phyloP scores from a whole-genome alignment of 2,329 filamentous ascomycete species.

The Aspergillus fumigatus region DNA sequence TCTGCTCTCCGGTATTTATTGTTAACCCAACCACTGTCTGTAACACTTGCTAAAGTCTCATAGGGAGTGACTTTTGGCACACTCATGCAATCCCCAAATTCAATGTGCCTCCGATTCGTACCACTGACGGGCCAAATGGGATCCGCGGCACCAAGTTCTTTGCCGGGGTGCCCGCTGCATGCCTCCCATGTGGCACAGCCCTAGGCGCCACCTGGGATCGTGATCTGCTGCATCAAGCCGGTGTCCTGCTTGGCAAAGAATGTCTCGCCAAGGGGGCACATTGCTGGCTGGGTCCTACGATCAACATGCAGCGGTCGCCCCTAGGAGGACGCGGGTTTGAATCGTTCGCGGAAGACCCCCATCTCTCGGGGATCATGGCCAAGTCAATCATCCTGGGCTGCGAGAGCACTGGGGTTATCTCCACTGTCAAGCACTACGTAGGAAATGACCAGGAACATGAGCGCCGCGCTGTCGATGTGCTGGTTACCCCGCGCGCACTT shows the following conservation, averaged over 20 bases:
- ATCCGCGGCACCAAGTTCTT: slow-evolving; percentile 66
- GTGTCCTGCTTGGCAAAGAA: slow-evolving; percentile 64
- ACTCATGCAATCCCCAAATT: slow-evolving; percentile 57
- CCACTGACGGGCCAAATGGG: slow-evolving; percentile 67
- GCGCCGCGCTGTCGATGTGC: slow-evolving; percentile 25
- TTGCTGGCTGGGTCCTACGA: slow-evolving; percentile 57
- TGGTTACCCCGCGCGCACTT: slow-evolving; percentile 44
- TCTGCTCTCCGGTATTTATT: slow-evolving; percentile 15
- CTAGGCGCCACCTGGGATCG: slow-evolving; percentile 57
- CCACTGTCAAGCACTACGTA: slow-evolving; percentile 62
- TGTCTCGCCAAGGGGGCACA: slow-evolving; percentile 57
- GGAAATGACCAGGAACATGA: slow-evolving; percentile 33
- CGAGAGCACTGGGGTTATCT: slow-evolving; percentile 64
- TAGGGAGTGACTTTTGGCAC: slow-evolving; percentile 66
- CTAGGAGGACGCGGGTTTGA: slow-evolving; percentile 25
- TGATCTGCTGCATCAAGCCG: slow-evolving; percentile 51
- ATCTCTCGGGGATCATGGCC: slow-evolving; percentile 19
- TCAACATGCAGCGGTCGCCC: slow-evolving; percentile 59
- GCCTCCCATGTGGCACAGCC: slow-evolving; percentile 56
- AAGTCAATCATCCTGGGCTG: slow-evolving; percentile 53
- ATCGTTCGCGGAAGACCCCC: slow-evolving; percentile 23
- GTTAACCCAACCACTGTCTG: not conserved
- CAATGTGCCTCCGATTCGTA: slow-evolving; percentile 60
- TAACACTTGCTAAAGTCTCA: slow-evolving; percentile 1
- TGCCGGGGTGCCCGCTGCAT: slow-evolving; percentile 57